phyloP scores from a whole-genome alignment of 73 alveolate genomes.

The Blepharisma stoltei region DNA sequence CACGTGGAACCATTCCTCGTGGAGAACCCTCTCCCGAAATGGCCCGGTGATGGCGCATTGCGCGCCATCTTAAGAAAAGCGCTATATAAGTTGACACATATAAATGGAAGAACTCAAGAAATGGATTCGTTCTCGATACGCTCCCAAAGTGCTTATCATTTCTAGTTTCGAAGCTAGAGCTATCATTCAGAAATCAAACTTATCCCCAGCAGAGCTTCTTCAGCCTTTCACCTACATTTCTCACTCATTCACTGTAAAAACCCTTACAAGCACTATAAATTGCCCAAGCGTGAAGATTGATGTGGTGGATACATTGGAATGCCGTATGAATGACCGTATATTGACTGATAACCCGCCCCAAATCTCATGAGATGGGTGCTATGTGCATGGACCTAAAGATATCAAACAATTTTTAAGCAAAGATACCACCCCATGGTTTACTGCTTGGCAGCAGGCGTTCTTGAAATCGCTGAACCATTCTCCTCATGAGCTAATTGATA shows the following conservation, averaged over 20 bases:
- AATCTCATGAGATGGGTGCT: background rate
- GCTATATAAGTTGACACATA: no score
- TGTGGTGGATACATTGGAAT: background rate
- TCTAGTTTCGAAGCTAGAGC: background rate
- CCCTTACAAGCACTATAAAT: conserved; percentile 1
- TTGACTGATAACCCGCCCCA: background rate
- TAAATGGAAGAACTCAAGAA: conserved; percentile 12
- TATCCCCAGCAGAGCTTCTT: conserved; percentile 5
- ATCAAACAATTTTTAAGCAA: background rate
- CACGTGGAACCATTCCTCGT: no score
- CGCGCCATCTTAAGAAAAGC: no score
- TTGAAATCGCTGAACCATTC: background rate
- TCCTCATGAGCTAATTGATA: conserved; percentile 12
- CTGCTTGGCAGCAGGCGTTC: background rate
- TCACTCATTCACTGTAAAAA: background rate
- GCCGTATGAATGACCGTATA: background rate
- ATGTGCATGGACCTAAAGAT: background rate
- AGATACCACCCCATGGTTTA: conserved; percentile 12
- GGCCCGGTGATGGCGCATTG: no score
- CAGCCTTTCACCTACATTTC: conserved; percentile 15
- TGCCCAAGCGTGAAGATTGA: background rate
- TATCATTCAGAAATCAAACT: background rate
- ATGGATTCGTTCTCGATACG: background rate
- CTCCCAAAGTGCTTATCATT: background rate
- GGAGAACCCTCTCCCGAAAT: no score